Percentiles rank a stretch among this genome's conserved stretches.
Evolutionary conservation across 192 early-diverging fungal species (phyloP).

Genomic region (Backusella liffmaniae): DNA sequence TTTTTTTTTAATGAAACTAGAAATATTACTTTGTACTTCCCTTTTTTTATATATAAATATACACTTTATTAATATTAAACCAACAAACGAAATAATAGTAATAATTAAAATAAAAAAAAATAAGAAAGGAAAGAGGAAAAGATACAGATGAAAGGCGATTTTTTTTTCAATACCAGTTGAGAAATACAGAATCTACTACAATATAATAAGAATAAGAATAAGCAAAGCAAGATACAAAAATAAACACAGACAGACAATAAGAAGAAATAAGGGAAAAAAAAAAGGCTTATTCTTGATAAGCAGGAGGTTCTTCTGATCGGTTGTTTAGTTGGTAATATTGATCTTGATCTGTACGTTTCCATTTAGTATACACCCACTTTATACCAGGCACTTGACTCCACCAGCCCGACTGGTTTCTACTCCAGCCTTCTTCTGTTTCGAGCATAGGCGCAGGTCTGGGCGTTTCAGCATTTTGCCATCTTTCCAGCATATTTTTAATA

Average conservation of each 20-base stretch:
- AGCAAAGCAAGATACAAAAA: not conserved
- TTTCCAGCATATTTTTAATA: conserved; percentile 21
- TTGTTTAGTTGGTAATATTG: conserved; percentile 8
- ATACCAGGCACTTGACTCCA: conserved; percentile 22
- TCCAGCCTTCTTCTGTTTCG: conserved; percentile 20
- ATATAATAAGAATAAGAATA: not conserved
- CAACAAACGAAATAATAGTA: not conserved
- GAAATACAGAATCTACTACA: not conserved
- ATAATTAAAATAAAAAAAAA: not conserved
- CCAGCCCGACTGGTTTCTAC: not conserved
- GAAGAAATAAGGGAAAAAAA: not conserved
- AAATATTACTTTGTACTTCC: not conserved
- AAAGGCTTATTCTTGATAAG: conserved; percentile 9
- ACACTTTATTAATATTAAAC: not conserved
- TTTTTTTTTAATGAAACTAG: not conserved
- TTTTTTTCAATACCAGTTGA: conserved; percentile 2
- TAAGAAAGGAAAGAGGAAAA: not conserved
- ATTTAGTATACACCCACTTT: conserved; percentile 14
- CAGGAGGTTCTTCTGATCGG: conserved; percentile 20
- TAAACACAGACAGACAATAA: not conserved
- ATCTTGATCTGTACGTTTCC: conserved; percentile 10
- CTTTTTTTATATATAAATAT: not conserved
- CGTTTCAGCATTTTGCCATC: conserved; percentile 23
- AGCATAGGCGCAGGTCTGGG: not conserved
- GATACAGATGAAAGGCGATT: not conserved